phyloP scores from a whole-genome alignment of 163 green algal species.

The Trebouxia gelatinosa region DNA sequence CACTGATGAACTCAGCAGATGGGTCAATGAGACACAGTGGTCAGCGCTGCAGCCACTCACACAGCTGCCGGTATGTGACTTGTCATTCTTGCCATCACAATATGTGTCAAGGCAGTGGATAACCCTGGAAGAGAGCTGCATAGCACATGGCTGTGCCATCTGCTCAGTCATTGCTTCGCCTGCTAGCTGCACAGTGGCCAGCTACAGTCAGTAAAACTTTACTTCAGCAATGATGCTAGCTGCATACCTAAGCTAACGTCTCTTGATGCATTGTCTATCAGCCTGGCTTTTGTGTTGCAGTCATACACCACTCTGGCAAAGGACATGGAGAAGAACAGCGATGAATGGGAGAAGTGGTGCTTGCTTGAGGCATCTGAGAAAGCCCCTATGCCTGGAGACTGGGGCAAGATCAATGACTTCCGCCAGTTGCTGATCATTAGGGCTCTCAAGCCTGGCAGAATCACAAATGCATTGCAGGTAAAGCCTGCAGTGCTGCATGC shows the following conservation, averaged over 20 bases:
- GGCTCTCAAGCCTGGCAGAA: conserved; percentile 78
- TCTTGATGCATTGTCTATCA: too few species aligned
- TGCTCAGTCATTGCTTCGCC: too few species aligned
- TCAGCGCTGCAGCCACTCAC: conserved; percentile 71
- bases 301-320: conserved; percentile 69
- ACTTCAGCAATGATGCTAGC: too few species aligned
- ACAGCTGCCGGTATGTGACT: conserved; percentile 46
- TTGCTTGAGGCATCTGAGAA: conserved; percentile 64
- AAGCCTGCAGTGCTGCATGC: too few species aligned
- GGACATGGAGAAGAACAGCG: conserved; percentile 84
- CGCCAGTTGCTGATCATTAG: conserved; percentile 72
- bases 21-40: conserved; percentile 84
- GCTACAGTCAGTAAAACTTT: too few species aligned
- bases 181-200: too few species aligned
- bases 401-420: conserved; percentile 66
- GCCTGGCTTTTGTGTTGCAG: too few species aligned
- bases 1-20: conserved; percentile 79
- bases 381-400: conserved; percentile 77
- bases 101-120: too few species aligned
- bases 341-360: conserved; percentile 82
- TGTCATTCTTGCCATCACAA: too few species aligned
- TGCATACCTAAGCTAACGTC: too few species aligned
- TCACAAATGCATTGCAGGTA: conserved; percentile 68
- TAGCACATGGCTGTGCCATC: too few species aligned
- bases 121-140: too few species aligned